phyloP scores from a whole-genome alignment of 2,329 filamentous ascomycete species.

The Stachybotrys echinatus region DNA sequence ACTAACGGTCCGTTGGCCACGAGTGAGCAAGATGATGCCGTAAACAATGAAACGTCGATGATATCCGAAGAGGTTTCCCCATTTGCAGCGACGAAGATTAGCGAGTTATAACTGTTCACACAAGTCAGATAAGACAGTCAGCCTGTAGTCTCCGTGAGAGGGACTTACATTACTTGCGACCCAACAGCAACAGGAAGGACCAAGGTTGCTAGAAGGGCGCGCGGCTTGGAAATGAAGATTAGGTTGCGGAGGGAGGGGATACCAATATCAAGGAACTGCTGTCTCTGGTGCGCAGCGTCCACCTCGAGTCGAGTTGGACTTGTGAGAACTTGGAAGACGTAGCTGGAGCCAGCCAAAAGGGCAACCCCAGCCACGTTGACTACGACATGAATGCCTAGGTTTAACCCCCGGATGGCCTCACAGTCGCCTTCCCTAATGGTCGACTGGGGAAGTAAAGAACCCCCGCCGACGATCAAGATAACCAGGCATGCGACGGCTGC shows the following conservation, averaged over 20 bases:
- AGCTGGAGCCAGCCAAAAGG: conserved; percentile 45
- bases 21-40: conserved; percentile 15
- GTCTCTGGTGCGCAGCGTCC: conserved; percentile 36
- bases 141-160: neutral
- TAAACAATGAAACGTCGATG: neutral
- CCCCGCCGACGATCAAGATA: conserved; percentile 26
- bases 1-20: conserved; percentile 35
- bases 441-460: conserved; percentile 26
- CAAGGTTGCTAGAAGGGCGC: conserved; percentile 31
- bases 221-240: conserved; percentile 31
- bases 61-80: neutral
- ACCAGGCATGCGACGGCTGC: conserved; percentile 33
- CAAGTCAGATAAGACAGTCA: neutral
- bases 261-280: conserved; percentile 48
- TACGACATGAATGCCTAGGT: conserved; percentile 36
- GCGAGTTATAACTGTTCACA: neutral
- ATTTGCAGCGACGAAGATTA: neutral
- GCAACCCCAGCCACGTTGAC: conserved; percentile 38
- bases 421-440: conserved; percentile 34
- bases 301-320: conserved; percentile 48
- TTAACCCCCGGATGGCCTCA: conserved; percentile 25
- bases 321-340: conserved; percentile 47
- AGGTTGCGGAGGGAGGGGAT: conserved; percentile 48
- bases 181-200: conserved; percentile 36
- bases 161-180: conserved; percentile 44